These are phyloP conservation scores for Aaosphaeria arxii DNA, from an alignment of 2,329 filamentous ascomycete genomes.

Conservation along the genomic window DNA sequence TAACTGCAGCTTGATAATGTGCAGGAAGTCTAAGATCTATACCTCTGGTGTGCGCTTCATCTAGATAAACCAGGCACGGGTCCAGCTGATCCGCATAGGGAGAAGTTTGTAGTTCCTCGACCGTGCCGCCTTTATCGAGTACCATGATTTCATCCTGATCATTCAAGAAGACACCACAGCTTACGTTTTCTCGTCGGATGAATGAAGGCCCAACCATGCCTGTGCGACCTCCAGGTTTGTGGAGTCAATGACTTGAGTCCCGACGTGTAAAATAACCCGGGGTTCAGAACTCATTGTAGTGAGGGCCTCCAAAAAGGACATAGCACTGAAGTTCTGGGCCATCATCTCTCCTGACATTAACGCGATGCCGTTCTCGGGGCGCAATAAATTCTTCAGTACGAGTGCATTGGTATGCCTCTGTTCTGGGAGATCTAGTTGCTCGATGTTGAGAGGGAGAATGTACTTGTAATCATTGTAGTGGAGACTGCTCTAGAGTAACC, in stretches of 20 bases:
- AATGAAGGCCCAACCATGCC: slow-evolving; percentile 48
- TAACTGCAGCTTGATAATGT: slow-evolving; percentile 63
- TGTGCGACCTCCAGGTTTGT: slow-evolving; percentile 43
- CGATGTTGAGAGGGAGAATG: slow-evolving; percentile 56
- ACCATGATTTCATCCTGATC: slow-evolving; percentile 57
- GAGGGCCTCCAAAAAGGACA: slow-evolving; percentile 48
- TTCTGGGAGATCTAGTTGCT: slow-evolving; percentile 53
- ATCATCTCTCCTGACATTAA: slow-evolving; percentile 13
- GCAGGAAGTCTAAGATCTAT: slow-evolving; percentile 63
- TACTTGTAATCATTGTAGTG: slow-evolving; percentile 19
- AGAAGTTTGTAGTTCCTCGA: slow-evolving; percentile 56
- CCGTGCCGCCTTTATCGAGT: slow-evolving; percentile 45
- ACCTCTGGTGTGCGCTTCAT: slow-evolving; percentile 68
- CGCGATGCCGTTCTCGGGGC: slow-evolving; percentile 32
- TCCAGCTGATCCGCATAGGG: slow-evolving; percentile 57
- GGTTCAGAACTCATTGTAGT: slow-evolving; percentile 37
- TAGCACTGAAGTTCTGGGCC: slow-evolving; percentile 21
- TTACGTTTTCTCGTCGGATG: slow-evolving; percentile 42
- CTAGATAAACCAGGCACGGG: slow-evolving; percentile 63
- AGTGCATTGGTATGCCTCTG: slow-evolving; percentile 66
- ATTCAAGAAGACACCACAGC: slow-evolving; percentile 59
- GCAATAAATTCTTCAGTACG: slow-evolving; percentile 60
- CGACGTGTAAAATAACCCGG: slow-evolving; percentile 67
- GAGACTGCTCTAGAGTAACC: slow-evolving; percentile 22
- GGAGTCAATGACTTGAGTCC: slow-evolving; percentile 66